Conservation (phyloP, 2,329 filamentous ascomycete species). For the Aspergillus fructus region DNA sequence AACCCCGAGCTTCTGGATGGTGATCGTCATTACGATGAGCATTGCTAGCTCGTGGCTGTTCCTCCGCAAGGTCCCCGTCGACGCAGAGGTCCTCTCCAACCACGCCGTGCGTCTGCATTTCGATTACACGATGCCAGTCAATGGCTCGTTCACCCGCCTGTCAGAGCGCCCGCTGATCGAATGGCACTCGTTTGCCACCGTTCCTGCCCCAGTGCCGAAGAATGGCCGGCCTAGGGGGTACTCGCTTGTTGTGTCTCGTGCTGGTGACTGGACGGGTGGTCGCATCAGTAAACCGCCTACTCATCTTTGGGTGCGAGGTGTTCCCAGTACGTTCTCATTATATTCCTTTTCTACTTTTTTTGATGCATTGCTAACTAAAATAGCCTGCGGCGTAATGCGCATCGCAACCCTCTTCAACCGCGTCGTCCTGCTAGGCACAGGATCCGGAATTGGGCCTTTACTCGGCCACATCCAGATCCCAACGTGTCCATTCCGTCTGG, state of each 20-base stretch:
- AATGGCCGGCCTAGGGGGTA: constrained; percentile 9
- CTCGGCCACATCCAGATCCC: constrained; percentile 24
- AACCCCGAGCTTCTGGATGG: constrained; percentile 22
- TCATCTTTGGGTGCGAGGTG: constrained; percentile 19
- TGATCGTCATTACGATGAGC: constrained; percentile 20
- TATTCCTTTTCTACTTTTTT: neutral
- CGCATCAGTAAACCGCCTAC: constrained; percentile 21
- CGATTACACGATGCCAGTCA: constrained; percentile 17
- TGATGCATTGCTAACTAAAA: neutral
- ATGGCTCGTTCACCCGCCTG: constrained; percentile 19
- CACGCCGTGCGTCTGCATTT: constrained; percentile 26
- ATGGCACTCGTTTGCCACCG: constrained; percentile 26
- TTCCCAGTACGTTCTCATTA: constrained; percentile 11
- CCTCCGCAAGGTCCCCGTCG: constrained; percentile 20
- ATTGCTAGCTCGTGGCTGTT: constrained; percentile 23
- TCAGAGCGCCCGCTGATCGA: constrained; percentile 21
- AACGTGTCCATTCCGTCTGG: constrained; percentile 21
- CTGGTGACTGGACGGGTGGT: constrained; percentile 25
- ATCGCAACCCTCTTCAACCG: constrained; percentile 30
- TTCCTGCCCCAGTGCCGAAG: constrained; percentile 11
- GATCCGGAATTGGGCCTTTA: constrained; percentile 41
- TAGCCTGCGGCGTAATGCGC: constrained; percentile 33
- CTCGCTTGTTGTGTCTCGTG: constrained; percentile 15
- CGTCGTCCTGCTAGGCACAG: constrained; percentile 41
- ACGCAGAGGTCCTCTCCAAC: constrained; percentile 21